Evolutionary conservation across 148 eudicot species (phyloP), one percentile per base, ranked within the genome.

Genomic region (Chenopodium berlandieri): DNA sequence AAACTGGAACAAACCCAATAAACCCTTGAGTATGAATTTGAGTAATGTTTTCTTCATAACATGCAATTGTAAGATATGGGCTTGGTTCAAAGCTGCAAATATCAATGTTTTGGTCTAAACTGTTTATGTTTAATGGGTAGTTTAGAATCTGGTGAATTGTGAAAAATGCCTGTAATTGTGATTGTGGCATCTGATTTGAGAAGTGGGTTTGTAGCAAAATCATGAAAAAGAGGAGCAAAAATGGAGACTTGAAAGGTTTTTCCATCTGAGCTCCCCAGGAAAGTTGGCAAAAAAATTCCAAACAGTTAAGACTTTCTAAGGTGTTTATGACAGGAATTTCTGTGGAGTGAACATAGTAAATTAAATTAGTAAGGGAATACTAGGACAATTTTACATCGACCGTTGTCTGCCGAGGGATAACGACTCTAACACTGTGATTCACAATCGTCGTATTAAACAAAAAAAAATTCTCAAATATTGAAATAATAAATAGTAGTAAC

Each of bases 1-100:
- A 74, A 69, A 89, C 44, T 32, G 89, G 85, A 73, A 85, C 84
- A 78, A 77, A 67, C 80, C 83, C 84, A 32, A 73, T 67, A 68
- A 79, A 37, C 20, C 97, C 91, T 27, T 83, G 73, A 58, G 93
- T 84, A 34, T 92, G 94, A 14, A 92, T 88, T 84, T 94, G 98
- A 58, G 97, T 90, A 0, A 94, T 81, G 80, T 86, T 89, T 37
- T 87, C 87, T 71, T 91, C 90, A 83, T 89, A 94, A 84, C 98
- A 94, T 6, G 79, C 70, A 69, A 94, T 54, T 23, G 90, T 89
- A 4, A 91, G 77, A 62, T 84, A 84, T 32, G 90, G 91, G 79
- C 50, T 85, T 81, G 90, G 90, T 34, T 88, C 89, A 71, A 72
- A 73, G 82, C 79, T 89, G 85, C 98, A 94, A 22, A 91, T 79